Evolutionary conservation across 495 filamentous ascomycete genomes (phyloP), one percentile per base, ranked within the genome.

Genomic region (Penicillium atrosanguineum): DNA sequence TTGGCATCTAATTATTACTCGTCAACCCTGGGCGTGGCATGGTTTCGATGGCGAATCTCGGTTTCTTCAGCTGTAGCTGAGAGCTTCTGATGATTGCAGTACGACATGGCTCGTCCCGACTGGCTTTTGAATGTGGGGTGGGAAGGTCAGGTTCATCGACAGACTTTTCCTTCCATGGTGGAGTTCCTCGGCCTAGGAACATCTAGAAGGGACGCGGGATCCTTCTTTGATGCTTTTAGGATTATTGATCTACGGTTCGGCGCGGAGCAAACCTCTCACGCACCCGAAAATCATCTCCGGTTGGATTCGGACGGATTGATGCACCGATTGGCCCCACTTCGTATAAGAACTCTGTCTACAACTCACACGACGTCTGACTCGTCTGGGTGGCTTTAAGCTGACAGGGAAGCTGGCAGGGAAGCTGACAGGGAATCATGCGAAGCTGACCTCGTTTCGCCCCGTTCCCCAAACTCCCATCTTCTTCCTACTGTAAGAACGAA

Each of bases 141-240:
- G 43, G 44, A 21, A n/a, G 8, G 34, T 49, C 29, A 52, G 6
- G 44, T 48, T 43, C 43, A 42, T 23, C 38, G 37, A 20, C 44
- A 57, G 48, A 56, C 53, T 56, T 56, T 56, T 56, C 11, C 40
- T 34, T 25, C 2, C 18, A 7, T 45, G 31, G 31, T 34, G 31
- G 31, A 34, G 31, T 34, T 14, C 31, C 31, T 14, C 41, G 15
- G 23, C 37, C 34, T 12, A 8, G 23, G 40, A 9, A 23, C 37
- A 36, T 49, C 38, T 34, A 41, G 21, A 16, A 41, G 8, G n/a
- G 41, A 41, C 28, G 11, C 39, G 39, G 16, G n/a, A 20, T 42
- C 31, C 9, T 11, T 11, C 14, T 34, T 14, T 34, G 3, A 5
- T 0, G 2, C 31, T 34, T 34, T 34, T 34, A 2, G 1, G 31